Base-by-base conservation (phyloP, 2,329 filamentous ascomycete genomes). In the Alternaria sp. region DNA sequence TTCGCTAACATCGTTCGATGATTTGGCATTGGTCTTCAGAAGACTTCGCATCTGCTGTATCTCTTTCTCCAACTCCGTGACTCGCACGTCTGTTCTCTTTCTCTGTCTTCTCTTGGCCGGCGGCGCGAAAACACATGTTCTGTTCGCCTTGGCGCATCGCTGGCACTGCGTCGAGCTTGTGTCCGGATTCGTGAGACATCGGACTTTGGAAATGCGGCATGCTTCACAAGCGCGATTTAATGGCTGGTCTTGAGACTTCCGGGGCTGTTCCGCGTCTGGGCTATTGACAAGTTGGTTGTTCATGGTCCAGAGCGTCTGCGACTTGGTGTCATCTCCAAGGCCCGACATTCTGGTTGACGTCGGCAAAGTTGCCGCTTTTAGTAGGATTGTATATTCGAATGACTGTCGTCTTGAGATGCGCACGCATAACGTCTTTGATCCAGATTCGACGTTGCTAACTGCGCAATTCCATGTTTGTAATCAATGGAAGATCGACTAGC, bases 201-300 rank as follows among this genome's bases (percentile, higher is more conserved):
- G 75, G 8, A 79, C 71, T 67, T 79, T 79, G 10, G 77, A 79
- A 7, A 74, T 61, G 26, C 77, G 73, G 58, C 77, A 79, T 53
- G 77, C 70, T 62, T 79, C 77, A 59, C 77, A 79, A 11, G 77
- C 77, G 57, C 77, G 69, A 53, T 79, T 79, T 36, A 79, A 52
- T 30, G 75, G 71, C 40, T 75, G 73, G 1, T 78, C 76, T 40
- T 67, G 56, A 5, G 69, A 36, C 54, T 73, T 76, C 57, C 65
- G 73, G 5, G 65, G n/a, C 30, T 54, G 61, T 10, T 68, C 66
- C 10, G 57, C 55, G 11, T 70, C 69, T 6, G 69, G 55, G 19
- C 67, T 70, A 46, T 66, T 58, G 26, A 51, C 50, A 5, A 63
- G 49, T 26, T 67, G 66, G 36, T 66, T 68, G n/a, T 65, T 57